phyloP scores from a whole-genome alignment of 1,139 yeast genomes.

The Diutina siamensis region DNA sequence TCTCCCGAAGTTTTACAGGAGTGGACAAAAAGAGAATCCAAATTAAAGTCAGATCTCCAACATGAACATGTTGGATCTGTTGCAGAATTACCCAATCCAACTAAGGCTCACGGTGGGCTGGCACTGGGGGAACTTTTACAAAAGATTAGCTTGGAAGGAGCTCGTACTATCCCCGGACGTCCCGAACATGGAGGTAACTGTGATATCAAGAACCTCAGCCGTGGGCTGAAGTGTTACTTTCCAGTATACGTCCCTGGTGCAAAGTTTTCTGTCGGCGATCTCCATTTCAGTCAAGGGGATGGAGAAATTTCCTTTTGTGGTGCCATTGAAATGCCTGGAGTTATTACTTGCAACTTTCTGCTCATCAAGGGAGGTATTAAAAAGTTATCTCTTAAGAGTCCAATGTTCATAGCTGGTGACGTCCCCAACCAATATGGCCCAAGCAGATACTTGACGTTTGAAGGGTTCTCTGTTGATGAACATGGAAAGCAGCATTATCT shows the following conservation, averaged over 20 bases:
- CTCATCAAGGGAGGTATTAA: conserved; percentile 31
- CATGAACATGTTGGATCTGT: conserved; percentile 21
- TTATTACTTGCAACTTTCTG: conserved; percentile 26
- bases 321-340: conserved; percentile 42
- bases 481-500: conserved; percentile 30
- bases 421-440: conserved; percentile 35
- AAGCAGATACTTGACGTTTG: conserved; percentile 36
- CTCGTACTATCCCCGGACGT: conserved; percentile 39
- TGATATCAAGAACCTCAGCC: conserved; percentile 35
- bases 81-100: conserved; percentile 28
- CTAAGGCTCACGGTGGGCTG: conserved; percentile 27
- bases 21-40: conserved; percentile 33
- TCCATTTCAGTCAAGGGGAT: conserved; percentile 41
- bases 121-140: conserved; percentile 18
- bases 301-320: conserved; percentile 44
- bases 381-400: conserved; percentile 27
- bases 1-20: conserved; percentile 26
- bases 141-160: conserved; percentile 28
- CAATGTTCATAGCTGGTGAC: conserved; percentile 38
- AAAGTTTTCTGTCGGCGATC: conserved; percentile 34
- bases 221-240: conserved; percentile 36
- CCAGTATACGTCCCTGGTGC: conserved; percentile 39
- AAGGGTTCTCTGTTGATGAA: conserved; percentile 40
- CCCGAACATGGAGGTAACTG: conserved; percentile 45
- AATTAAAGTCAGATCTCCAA: conserved; percentile 19